Conservation (phyloP, 257 asterid species). For the Solanum pinnatisectum region DNA sequence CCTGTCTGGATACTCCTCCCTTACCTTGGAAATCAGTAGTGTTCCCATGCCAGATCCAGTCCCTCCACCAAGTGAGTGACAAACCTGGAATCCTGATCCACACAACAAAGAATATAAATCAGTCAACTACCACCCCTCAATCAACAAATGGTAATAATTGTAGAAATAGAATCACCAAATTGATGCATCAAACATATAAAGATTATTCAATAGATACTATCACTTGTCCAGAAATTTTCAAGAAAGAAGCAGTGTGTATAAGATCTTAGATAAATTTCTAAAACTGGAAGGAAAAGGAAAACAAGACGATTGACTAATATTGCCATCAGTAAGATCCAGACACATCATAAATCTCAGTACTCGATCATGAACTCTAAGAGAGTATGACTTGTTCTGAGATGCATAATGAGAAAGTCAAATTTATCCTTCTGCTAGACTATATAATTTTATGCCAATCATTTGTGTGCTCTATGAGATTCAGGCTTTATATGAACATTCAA, state of each 20-base stretch:
- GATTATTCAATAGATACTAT: not conserved
- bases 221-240: not conserved
- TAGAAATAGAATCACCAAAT: not conserved
- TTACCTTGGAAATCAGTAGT: constrained; percentile 53
- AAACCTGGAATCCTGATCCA: constrained; percentile 50
- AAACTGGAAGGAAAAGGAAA: not conserved
- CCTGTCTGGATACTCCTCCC: constrained; percentile 63
- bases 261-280: not conserved
- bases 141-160: not conserved
- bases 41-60: constrained; percentile 71
- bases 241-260: not conserved
- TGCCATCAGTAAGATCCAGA: not conserved
- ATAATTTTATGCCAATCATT: not conserved
- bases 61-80: constrained; percentile 69
- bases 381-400: not conserved
- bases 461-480: not conserved
- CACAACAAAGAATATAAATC: not conserved
- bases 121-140: not conserved
- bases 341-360: not conserved
- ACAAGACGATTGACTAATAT: not conserved
- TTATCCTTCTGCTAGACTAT: not conserved
- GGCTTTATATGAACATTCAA: not conserved
- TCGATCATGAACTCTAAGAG: not conserved
- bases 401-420: not conserved
- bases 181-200: not conserved